Percentiles rank a stretch among this genome's conserved stretches.
These are phyloP conservation scores for Talaromyces verruculosus DNA, from an alignment of 2,329 filamentous ascomycete species.

Conservation along the genomic window DNA sequence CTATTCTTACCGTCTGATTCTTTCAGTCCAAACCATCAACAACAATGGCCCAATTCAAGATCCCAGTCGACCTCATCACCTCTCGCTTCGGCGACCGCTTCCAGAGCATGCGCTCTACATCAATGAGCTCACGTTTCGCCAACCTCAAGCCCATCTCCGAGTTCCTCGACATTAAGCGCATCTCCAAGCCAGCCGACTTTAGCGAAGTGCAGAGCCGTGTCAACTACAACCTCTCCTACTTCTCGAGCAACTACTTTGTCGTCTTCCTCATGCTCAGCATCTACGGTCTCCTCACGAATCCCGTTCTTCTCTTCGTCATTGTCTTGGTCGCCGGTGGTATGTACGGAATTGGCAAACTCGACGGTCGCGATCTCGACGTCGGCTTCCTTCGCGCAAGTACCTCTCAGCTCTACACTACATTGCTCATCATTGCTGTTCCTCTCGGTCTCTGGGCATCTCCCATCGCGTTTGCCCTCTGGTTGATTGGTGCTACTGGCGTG, in stretches of 20 bases:
- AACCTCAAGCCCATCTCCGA: conserved; percentile 89
- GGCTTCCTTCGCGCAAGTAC: conserved; percentile 79
- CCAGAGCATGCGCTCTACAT: conserved; percentile 75
- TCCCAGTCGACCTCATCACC: conserved; percentile 87
- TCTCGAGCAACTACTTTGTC: conserved; percentile 96
- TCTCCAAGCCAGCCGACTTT: conserved; percentile 93
- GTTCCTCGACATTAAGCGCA: conserved; percentile 92
- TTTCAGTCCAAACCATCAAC: conserved; percentile 12
- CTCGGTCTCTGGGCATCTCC: conserved; percentile 82
- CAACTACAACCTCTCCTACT: conserved; percentile 96
- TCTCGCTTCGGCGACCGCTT: conserved; percentile 91
- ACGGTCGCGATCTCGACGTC: conserved; percentile 83
- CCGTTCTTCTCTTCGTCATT: conserved; percentile 85
- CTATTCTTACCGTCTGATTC: background rate
- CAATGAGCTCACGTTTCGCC: conserved; percentile 78
- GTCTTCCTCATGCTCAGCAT: conserved; percentile 94
- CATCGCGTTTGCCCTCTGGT: conserved; percentile 83
- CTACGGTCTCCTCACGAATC: conserved; percentile 90
- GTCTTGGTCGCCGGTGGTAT: conserved; percentile 81
- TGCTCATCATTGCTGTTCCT: conserved; percentile 79
- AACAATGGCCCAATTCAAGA: conserved; percentile 82
- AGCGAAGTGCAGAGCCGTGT: conserved; percentile 84
- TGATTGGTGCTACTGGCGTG: conserved; percentile 92
- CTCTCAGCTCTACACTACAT: conserved; percentile 88
- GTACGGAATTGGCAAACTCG: conserved; percentile 86